A percentile compares a stretch with the other conserved stretches of the same genome.
Conservation (phyloP, 495 filamentous ascomycete genomes). For the Gamarada debralockiae region DNA sequence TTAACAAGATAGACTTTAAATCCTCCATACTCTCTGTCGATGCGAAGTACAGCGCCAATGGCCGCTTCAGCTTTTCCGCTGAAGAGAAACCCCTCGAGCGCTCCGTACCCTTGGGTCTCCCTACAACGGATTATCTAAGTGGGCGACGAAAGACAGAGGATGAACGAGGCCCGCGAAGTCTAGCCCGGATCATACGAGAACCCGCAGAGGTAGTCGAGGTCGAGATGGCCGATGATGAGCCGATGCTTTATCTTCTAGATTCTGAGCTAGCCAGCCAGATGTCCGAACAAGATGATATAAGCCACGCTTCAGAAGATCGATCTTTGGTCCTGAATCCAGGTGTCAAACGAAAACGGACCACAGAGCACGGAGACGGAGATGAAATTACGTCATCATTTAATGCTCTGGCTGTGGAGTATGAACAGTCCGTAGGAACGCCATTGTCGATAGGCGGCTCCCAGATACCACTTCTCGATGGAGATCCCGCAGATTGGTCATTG, state of each 20-base stretch:
- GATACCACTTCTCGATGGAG: slow-evolving; percentile 37
- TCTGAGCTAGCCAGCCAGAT: slow-evolving; percentile 40
- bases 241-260: slow-evolving; percentile 34
- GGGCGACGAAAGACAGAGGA: slow-evolving; percentile 25
- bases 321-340: slow-evolving; percentile 4
- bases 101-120: slow-evolving; percentile 23
- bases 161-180: background rate
- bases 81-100: slow-evolving; percentile 17
- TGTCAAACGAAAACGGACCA: slow-evolving; percentile 20
- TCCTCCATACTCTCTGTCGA: slow-evolving; percentile 40
- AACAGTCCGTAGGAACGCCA: slow-evolving; percentile 18
- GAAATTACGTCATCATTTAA: slow-evolving; percentile 20
- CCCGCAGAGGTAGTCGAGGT: background rate
- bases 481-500: slow-evolving; percentile 34
- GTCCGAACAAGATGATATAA: slow-evolving; percentile 48
- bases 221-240: background rate
- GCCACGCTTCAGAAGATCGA: slow-evolving; percentile 38
- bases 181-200: background rate
- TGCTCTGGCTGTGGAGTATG: slow-evolving; percentile 20
- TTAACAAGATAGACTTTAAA: slow-evolving; percentile 47
- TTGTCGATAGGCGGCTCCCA: slow-evolving; percentile 21
- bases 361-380: slow-evolving; percentile 15
- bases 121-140: slow-evolving; percentile 36
- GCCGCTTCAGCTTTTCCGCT: slow-evolving; percentile 39
- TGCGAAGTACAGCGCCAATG: slow-evolving; percentile 47